Base-by-base conservation (phyloP, 805 yeast genomes). In the Huiozyma naganishii region DNA sequence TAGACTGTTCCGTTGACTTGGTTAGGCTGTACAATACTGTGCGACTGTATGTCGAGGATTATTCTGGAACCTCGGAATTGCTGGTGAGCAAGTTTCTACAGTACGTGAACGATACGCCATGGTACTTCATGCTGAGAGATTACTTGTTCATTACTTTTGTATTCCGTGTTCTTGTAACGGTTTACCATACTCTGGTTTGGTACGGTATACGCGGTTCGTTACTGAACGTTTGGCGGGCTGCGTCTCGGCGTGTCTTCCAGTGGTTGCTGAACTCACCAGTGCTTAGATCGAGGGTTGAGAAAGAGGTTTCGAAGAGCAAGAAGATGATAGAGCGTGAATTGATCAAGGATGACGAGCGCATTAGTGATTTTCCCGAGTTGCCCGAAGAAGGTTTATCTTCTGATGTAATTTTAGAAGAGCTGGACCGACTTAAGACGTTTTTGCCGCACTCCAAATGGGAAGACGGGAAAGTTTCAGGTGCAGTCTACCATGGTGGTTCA, bases 401-500 rank as follows among this genome's bases (percentile, higher is more conserved):
- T 11, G 62, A 58, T 1, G 62, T 62, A 13, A 72, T 92, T 7
- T 43, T 70, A 29, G 53, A 53, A 0, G 77, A 79, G 45, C 64
- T 92, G 45, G 73, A 76, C 32, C 61, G 64, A 29, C 64, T 77
- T 29, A 65, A 70, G 33, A 47, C 56, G 0, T 55, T 41, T 7
- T 44, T 88, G 50, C 73, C 79, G 44, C 86, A 83, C 51, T 69
- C 86, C 1, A 81, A 79, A 44, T 90, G 97, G 96, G 73, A 80
- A 57, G 69, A 71, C 36, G 98, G 98, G 5, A 73, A 78, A 52
- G 83, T 90, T 4, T 83, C 95, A 12, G 98, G 98, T 6, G 97
- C 97, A 0, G 97, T 90, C 8, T 90, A 90, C 56, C 97, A 92
- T 55, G 97, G 97, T 29, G 97, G 97, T 10, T 68, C 72, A n/a